These are phyloP conservation scores for Botrytis deweyae DNA, from an alignment of 2,329 filamentous ascomycete species.

Conservation along the genomic window DNA sequence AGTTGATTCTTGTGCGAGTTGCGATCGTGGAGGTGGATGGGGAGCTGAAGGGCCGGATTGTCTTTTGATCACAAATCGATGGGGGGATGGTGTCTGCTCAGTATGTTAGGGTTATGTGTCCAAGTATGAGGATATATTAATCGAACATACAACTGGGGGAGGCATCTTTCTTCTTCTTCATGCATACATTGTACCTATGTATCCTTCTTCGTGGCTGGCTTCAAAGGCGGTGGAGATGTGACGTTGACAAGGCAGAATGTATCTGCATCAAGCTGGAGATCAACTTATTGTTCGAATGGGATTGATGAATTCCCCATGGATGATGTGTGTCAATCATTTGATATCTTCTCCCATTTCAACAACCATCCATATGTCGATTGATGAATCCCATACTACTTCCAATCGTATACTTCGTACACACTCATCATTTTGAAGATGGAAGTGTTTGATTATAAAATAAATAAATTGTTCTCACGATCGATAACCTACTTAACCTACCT, in stretches of 20 bases:
- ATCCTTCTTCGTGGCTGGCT: constrained; percentile 5
- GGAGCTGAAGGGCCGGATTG: constrained; percentile 19
- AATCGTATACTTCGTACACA: not conserved
- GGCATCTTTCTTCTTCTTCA: constrained; percentile 32
- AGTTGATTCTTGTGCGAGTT: constrained; percentile 31
- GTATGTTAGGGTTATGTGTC: constrained; percentile 23
- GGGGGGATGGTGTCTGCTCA: constrained; percentile 41
- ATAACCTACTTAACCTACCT: too few species aligned
- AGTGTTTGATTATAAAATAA: not conserved
- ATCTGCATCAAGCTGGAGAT: not conserved
- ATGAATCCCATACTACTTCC: not conserved
- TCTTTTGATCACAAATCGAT: constrained; percentile 41
- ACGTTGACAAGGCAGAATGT: not conserved
- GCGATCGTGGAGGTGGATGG: constrained; percentile 25
- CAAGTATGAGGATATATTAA: not conserved
- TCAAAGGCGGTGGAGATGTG: not conserved
- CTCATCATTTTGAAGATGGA: not conserved
- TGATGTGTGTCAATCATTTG: not conserved
- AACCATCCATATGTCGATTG: not conserved
- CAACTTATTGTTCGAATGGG: not conserved
- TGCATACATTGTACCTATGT: not conserved
- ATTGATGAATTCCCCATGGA: not conserved
- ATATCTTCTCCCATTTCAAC: not conserved
- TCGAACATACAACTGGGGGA: constrained; percentile 37
- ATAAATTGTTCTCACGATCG: not conserved